Base-by-base conservation (phyloP, 2,329 filamentous ascomycete species). In the Tolypocladium ovalisporum region DNA sequence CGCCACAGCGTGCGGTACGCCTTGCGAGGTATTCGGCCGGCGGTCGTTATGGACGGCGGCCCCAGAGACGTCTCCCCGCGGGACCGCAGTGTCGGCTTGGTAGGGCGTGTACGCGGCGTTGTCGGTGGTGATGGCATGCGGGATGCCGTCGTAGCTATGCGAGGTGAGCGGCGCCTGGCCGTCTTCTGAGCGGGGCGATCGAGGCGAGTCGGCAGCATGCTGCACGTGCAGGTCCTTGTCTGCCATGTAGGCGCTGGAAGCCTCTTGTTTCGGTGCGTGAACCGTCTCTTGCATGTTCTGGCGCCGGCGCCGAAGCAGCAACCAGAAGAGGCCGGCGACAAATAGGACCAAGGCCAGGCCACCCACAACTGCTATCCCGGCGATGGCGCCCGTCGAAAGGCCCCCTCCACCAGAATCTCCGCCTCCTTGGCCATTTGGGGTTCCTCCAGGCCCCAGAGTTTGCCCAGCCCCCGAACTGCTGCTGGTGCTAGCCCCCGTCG, bases 331-430 rank as follows among this genome's bases (percentile, higher is more conserved):
- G 3, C 64, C 68, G 6, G 64, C 71, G 61, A 77, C 59, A 51
- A 79, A 56, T 17, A 73, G 63, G 8, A 80, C 64, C 15, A 70
- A 71, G 7, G 68, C 69, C 4, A 75, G 59, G 12, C 66, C 68
- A 49, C 68, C 68, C 8, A 71, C 78, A 2, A 80, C 70, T 34
- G 71, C 76, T 39, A 81, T 79, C 49, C 79, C 78, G 22, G 72
- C 74, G 39, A 75, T 76, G 56, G 76, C 76, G 29, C 76, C 78
- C 0, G 65, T 68, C 3, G 71, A 66, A 3, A 80, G 68, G 2
- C 70, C 65, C 12, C 65, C 62, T 12, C 54, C 57, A 15, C 65
- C 60, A 34, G 47, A 22, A 13, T 10, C 19, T 22, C 4, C 47
- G 15, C 29, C 22, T 6, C 27, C 17, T 7, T 19, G 29, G 47